A percentile compares a stretch with the other conserved stretches of the same genome.
These are phyloP conservation scores for Nicotiana paniculata DNA, from an alignment of 257 asterid species.

Conservation along the genomic window DNA sequence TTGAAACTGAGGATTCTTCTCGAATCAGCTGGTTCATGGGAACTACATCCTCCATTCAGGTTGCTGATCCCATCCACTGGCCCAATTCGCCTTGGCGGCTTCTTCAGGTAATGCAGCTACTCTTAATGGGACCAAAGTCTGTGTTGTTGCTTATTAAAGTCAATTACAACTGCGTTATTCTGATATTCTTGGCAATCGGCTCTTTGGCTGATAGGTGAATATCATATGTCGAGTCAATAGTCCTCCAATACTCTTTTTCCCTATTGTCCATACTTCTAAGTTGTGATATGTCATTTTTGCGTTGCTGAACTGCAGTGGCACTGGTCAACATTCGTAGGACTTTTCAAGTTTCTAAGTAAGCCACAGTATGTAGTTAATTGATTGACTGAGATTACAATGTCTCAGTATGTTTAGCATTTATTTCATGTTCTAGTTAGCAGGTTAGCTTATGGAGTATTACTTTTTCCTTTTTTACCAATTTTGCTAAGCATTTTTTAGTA, in stretches of 20 bases:
- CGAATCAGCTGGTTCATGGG: constrained; percentile 72
- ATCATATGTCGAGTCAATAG: neutral
- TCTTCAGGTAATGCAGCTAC: constrained; percentile 47
- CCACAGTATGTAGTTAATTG: neutral
- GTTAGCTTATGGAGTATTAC: no score
- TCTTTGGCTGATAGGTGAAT: neutral
- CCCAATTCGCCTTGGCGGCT: constrained; percentile 61
- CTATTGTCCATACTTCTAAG: neutral
- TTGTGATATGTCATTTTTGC: neutral
- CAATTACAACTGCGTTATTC: neutral
- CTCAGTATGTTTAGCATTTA: neutral
- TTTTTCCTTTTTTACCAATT: no score
- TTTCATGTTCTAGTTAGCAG: neutral
- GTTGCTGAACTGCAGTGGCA: neutral
- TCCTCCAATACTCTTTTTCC: neutral
- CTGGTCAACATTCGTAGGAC: neutral
- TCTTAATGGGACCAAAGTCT: neutral
- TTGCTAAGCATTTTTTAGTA: no score
- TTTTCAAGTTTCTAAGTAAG: neutral
- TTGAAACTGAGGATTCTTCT: constrained; percentile 66
- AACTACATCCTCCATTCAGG: constrained; percentile 46
- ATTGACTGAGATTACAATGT: neutral
- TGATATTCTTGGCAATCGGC: neutral
- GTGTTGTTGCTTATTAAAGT: neutral
- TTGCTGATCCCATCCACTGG: constrained; percentile 51